Base-by-base conservation (phyloP, 1,284 basidiomycete species). In the Ganoderma lucidum region DNA sequence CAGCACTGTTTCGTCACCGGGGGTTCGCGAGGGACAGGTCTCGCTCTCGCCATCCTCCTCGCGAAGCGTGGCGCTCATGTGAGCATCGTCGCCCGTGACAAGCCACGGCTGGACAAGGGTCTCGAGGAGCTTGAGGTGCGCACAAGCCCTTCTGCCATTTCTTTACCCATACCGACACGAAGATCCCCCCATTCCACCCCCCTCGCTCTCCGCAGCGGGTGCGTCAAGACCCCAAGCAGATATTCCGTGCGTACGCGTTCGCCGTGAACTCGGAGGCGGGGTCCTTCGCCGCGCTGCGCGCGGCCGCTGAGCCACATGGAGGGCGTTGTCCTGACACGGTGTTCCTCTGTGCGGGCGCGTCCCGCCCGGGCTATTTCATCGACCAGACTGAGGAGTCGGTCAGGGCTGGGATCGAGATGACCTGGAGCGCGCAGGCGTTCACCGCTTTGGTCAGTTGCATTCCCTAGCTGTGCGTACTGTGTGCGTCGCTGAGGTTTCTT, bases 1-100 rank as follows among this genome's bases (percentile, higher is more conserved):
- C 62, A 94, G 92, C 90, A 90, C 74, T 90, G 88, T 79, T 94
- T 92, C 76, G 83, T 96, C 62, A 93, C 94, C 14, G 96, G 96
- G 30, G 95, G 94, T 1, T 93, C 91, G 6, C 85, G 90, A 19
- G 96, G 96, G 0, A 86, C 96, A 1, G 95, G 96, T 9, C 85
- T 95, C 17, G 85, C 90, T 0, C 82, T 96, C 0, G 93, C 94
- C 0, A 83, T 87, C 58, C 82, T 91, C 39, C 85, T 96, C 12
- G 87, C 90, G 17, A 80, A 84, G 72, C 84, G 85, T 62, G 95
- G 95, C 1, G 93, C 94, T 1, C 83, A 95, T 78, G 91, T 97
- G 3, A 93, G 92, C 2, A 93, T 97, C 70, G 91, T 96, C 41
- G 93, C 94, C 42, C 85, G 94, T 42, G 87, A 91, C 73, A 82